These are phyloP conservation scores for Curvularia verruculosa DNA, from an alignment of 2,329 filamentous ascomycete genomes.

Conservation along the genomic window DNA sequence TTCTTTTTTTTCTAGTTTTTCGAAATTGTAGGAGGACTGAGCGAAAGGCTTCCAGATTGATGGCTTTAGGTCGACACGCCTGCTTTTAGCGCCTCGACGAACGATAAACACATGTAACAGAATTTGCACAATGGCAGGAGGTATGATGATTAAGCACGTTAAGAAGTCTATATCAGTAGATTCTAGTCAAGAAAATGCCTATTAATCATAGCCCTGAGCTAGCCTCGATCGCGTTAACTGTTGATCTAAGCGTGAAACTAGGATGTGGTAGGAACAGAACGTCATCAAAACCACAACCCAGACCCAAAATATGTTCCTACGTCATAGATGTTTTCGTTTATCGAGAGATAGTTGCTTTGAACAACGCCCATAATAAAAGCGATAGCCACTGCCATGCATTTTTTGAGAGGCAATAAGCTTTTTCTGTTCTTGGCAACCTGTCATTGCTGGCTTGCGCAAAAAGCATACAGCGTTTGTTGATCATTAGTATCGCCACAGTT, in stretches of 20 bases:
- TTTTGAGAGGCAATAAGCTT: constrained; percentile 6
- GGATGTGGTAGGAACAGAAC: constrained; percentile 6
- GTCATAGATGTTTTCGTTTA: constrained; percentile 15
- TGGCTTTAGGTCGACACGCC: background rate
- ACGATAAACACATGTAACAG: background rate
- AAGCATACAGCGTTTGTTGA: background rate
- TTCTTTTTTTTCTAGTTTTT: constrained; percentile 12
- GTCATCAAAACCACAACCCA: constrained; percentile 10
- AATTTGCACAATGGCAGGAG: background rate
- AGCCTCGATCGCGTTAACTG: background rate
- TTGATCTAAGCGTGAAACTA: constrained; percentile 3
- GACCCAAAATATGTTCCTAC: constrained; percentile 7
- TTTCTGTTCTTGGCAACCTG: background rate
- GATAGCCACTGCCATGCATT: constrained; percentile 12
- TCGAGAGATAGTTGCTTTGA: background rate
- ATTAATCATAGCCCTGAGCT: background rate
- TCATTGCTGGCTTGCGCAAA: background rate
- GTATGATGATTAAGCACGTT: background rate
- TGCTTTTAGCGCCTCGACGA: background rate
- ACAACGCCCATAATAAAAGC: constrained; percentile 4
- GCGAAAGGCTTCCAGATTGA: background rate
- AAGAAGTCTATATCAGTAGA: background rate
- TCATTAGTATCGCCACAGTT: background rate
- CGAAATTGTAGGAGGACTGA: background rate
- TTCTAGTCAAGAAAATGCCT: background rate